A percentile compares a stretch with the other conserved stretches of the same genome.
phyloP scores from a whole-genome alignment of 768 basidiomycete species.

The Mycena polygramma region DNA sequence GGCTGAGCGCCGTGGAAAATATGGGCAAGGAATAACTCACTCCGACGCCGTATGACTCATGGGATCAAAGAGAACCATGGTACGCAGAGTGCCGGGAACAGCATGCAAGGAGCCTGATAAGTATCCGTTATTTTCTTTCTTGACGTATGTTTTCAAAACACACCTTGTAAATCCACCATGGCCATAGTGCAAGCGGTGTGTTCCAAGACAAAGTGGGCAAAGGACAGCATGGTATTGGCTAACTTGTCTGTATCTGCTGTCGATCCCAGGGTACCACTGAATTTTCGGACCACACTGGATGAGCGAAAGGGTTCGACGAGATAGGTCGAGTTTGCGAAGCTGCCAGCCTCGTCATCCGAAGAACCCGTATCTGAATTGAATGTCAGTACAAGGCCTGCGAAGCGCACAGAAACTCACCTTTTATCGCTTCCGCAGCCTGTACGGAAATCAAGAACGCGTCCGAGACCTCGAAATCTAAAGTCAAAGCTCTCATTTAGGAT shows the following conservation, averaged over 20 bases:
- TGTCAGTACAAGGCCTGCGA: too few species aligned
- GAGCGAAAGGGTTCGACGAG: slow-evolving; percentile 8
- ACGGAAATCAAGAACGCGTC: slow-evolving; percentile 3
- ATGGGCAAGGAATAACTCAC: not conserved
- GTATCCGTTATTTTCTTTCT: not conserved
- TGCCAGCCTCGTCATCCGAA: not conserved
- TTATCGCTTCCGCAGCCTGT: not conserved
- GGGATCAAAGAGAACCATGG: slow-evolving; percentile 5
- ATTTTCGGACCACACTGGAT: slow-evolving; percentile 7
- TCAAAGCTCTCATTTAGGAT: not conserved
- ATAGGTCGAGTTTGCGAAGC: not conserved
- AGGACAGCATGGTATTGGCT: slow-evolving; percentile 2
- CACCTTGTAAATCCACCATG: not conserved
- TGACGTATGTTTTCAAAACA: not conserved
- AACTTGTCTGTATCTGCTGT: slow-evolving; percentile 2
- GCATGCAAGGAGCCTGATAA: not conserved
- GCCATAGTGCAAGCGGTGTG: slow-evolving; percentile 8
- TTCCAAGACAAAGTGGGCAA: slow-evolving; percentile 8
- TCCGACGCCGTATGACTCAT: not conserved
- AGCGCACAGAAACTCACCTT: not conserved
- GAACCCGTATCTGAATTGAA: not conserved
- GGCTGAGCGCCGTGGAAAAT: too few species aligned
- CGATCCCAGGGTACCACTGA: slow-evolving; percentile 1
- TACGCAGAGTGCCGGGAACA: not conserved
- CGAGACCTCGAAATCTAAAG: slow-evolving; percentile 11